These are phyloP conservation scores for Apiotrichum sp. DNA, from an alignment of 1,284 basidiomycete species.

Conservation along the genomic window DNA sequence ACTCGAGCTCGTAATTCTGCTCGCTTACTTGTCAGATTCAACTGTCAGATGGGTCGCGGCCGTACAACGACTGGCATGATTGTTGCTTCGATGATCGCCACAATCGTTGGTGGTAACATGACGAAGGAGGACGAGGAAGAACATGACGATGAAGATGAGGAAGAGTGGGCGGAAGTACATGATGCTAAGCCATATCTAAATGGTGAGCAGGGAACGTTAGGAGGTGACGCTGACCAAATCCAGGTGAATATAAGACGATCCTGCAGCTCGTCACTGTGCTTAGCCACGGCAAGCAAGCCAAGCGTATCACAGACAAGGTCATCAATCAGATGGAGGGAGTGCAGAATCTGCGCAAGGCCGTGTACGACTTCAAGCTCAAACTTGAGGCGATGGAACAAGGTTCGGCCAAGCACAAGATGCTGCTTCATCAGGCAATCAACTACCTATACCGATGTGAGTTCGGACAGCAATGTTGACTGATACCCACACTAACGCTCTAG, in stretches of 20 bases:
- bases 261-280: constrained; percentile 62
- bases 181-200: constrained; percentile 81
- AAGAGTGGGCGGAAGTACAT: constrained; percentile 60
- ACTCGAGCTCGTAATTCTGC: background rate
- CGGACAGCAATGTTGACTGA: too few species aligned
- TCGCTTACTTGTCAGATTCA: constrained; percentile 35
- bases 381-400: constrained; percentile 74
- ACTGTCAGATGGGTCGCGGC: constrained; percentile 50
- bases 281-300: constrained; percentile 58
- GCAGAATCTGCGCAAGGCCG: constrained; percentile 84
- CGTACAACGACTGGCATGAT: constrained; percentile 86
- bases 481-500: constrained; percentile 42
- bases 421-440: constrained; percentile 71
- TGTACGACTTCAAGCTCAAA: constrained; percentile 93
- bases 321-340: constrained; percentile 86
- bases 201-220: constrained; percentile 51
- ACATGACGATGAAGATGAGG: constrained; percentile 43
- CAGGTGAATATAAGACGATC: constrained; percentile 95
- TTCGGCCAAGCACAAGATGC: constrained; percentile 65
- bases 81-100: constrained; percentile 78
- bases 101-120: constrained; percentile 53
- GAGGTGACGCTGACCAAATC: background rate
- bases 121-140: constrained; percentile 24
- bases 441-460: constrained; percentile 60
- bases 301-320: constrained; percentile 79